Evolutionary conservation across 2,329 filamentous ascomycete species (phyloP), one percentile per base, ranked within the genome.

Genomic region (Dactylonectria macrodidyma): DNA sequence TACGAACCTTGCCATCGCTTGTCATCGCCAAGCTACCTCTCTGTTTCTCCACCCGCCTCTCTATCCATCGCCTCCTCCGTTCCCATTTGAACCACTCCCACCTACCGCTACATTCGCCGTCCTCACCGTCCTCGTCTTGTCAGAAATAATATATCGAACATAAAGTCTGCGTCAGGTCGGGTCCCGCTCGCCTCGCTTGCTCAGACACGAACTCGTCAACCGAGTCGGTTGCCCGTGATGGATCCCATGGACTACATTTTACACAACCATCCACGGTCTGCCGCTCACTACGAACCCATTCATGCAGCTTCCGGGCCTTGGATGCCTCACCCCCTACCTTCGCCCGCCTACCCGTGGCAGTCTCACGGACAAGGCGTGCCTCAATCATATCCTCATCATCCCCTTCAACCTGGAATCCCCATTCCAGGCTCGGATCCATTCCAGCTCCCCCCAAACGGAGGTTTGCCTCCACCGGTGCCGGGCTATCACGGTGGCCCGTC

Each of bases 191-290:
- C 19, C 41, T 38, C 30, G 12, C 52, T 57, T 48, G 26, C 46
- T 24, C 47, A 51, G 60, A 59, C 52, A 22, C 44, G 8, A 34
- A 14, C 19, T 63, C 41, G 59, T 16, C 47, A 47, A 16, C 30
- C 52, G 62, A 62, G 55, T 55, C 22, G 50, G 14, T 46, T 59
- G 57, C 47, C 50, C 61, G 62, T 66, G 54, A 78, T 78, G 77
- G 76, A 78, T 70, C 74, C 71, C 16, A 74, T 76, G 70, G 74
- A 78, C 38, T 75, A 73, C 61, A 62, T 76, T 44, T 56, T 74
- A 52, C 70, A 73, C 60, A 69, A 72, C 47, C 67, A 73, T 50
- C 65, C 70, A 47, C 71, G 74, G 52, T 52, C 71, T 46, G 57
- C 60, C n/a, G 60, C 73, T 19, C 75, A 76, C 57, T 76, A 76